A percentile compares a stretch with the other conserved stretches of the same genome.
Conservation (phyloP, 1,284 basidiomycete species). For the Cutaneotrichosporon curvatum region DNA sequence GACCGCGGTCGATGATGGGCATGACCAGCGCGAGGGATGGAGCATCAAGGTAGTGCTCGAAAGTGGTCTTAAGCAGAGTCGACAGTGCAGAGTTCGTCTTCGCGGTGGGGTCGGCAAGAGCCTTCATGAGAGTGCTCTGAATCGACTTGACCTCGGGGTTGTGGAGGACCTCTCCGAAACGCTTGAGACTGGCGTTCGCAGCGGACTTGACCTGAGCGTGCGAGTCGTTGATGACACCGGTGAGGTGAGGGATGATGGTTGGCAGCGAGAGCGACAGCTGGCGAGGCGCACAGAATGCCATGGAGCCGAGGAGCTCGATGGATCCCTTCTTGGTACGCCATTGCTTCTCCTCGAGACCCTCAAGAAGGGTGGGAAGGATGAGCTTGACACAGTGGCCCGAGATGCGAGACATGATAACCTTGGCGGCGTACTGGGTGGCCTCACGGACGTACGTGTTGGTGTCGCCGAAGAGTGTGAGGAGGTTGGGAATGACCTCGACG, state of each 20-base stretch:
- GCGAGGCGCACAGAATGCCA: constrained; percentile 96
- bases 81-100: constrained; percentile 82
- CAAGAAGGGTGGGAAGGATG: constrained; percentile 82
- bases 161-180: constrained; percentile 92
- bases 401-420: constrained; percentile 91
- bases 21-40: constrained; percentile 96
- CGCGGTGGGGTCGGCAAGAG: constrained; percentile 82
- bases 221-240: constrained; percentile 91
- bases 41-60: constrained; percentile 97
- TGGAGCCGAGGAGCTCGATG: constrained; percentile 92
- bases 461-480: constrained; percentile 88
- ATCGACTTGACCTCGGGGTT: constrained; percentile 92
- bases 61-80: constrained; percentile 83
- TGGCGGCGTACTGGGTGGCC: constrained; percentile 86
- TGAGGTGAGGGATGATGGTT: constrained; percentile 90
- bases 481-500: constrained; percentile 72
- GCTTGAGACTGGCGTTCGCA: constrained; percentile 92
- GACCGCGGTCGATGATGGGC: constrained; percentile 89
- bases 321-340: constrained; percentile 98
- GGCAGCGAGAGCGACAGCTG: constrained; percentile 93
- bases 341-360: constrained; percentile 94
- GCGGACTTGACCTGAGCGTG: constrained; percentile 92
- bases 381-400: constrained; percentile 90
- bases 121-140: constrained; percentile 87
- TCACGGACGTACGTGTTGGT: constrained; percentile 81